Evolutionary conservation across 1,139 yeast genomes (phyloP).

Genomic region (Yamadazyma trypodendri): DNA sequence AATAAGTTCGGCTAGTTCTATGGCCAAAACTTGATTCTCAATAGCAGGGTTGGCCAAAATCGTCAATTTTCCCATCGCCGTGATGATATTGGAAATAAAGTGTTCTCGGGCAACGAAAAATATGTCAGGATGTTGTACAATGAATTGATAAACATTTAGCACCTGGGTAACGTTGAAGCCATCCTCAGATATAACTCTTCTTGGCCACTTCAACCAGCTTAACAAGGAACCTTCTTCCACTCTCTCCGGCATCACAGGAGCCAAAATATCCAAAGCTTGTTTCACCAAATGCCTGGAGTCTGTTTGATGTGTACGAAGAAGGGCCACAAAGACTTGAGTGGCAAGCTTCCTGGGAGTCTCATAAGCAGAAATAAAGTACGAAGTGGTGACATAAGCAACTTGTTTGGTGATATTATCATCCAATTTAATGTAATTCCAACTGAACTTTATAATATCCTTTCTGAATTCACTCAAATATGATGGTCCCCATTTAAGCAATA

Average conservation of each 20-base stretch:
- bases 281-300: constrained; percentile 84
- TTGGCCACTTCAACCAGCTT: constrained; percentile 94
- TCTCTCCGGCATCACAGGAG: constrained; percentile 82
- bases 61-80: constrained; percentile 94
- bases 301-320: constrained; percentile 78
- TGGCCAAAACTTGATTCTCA: constrained; percentile 82
- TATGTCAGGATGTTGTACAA: constrained; percentile 80
- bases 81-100: constrained; percentile 81
- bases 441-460: constrained; percentile 87
- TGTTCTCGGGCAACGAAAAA: constrained; percentile 88
- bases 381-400: constrained; percentile 86
- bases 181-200: constrained; percentile 88
- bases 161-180: constrained; percentile 82
- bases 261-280: constrained; percentile 84
- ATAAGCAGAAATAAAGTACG: constrained; percentile 82
- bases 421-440: constrained; percentile 89
- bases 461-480: constrained; percentile 58
- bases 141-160: constrained; percentile 84
- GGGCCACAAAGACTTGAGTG: constrained; percentile 88
- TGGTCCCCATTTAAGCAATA: constrained; percentile 71
- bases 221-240: constrained; percentile 58
- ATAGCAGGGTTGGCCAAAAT: constrained; percentile 75
- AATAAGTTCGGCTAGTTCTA: constrained; percentile 84
- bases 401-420: constrained; percentile 91
- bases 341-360: constrained; percentile 90